phyloP scores from a whole-genome alignment of 2,329 filamentous ascomycete species.

The Venturia pyrina region DNA sequence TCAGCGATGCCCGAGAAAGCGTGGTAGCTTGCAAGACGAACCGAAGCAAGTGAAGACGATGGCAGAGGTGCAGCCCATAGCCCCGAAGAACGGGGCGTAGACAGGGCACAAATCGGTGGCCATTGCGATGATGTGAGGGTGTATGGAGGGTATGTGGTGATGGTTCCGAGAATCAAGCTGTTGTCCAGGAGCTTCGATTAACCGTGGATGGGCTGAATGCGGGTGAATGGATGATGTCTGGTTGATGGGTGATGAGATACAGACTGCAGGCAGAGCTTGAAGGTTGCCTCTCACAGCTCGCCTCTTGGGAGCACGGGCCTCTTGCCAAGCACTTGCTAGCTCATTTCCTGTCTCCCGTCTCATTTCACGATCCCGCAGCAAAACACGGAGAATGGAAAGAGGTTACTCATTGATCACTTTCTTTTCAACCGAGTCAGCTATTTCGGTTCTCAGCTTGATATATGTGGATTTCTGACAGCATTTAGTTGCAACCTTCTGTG shows the following conservation, averaged over 20 bases:
- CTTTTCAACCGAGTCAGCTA: no score
- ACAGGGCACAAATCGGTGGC: conserved; percentile 1
- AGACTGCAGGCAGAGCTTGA: not conserved
- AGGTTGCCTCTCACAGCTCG: not conserved
- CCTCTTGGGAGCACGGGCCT: not conserved
- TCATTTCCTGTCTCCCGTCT: not conserved
- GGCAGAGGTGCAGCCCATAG: conserved; percentile 90
- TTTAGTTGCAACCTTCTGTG: no score
- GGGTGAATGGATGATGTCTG: conserved; percentile 1
- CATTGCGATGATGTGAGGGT: conserved; percentile 1
- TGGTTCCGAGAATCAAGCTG: not conserved
- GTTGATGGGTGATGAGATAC: not conserved
- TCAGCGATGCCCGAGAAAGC: not conserved
- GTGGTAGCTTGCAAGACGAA: not conserved
- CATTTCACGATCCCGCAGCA: not conserved
- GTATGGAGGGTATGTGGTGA: not conserved
- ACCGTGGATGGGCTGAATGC: not conserved
- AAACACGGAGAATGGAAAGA: no score
- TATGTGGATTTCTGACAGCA: no score
- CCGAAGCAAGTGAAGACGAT: conserved; percentile 96
- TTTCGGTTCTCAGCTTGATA: no score
- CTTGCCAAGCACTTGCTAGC: not conserved
- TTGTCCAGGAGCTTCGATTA: not conserved
- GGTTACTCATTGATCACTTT: no score
- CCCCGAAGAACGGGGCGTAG: conserved; percentile 72